Evolutionary conservation across 129 eudicot genomes (phyloP).

Genomic region (Flaveria ramosissima): DNA sequence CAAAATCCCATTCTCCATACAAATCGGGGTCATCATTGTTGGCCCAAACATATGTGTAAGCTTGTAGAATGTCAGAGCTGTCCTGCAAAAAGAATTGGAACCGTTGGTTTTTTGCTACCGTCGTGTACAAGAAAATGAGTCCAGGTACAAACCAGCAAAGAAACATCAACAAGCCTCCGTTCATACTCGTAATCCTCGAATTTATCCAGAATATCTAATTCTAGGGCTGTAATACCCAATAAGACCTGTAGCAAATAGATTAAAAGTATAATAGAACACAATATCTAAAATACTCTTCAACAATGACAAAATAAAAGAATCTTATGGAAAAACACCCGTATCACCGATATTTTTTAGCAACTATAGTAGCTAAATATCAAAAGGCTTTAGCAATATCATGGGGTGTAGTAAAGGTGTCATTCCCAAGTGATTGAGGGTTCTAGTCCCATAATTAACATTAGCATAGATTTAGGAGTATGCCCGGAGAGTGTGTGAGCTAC

Average conservation of each 20-base stretch:
- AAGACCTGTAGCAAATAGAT: constrained; percentile 55
- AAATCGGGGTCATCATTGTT: constrained; percentile 64
- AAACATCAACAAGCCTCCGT: constrained; percentile 61
- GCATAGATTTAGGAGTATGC: no score
- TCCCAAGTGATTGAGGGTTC: no score
- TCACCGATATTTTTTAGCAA: not conserved
- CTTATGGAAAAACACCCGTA: not conserved
- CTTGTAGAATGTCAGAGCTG: constrained; percentile 55
- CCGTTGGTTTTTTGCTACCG: not conserved
- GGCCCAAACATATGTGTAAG: constrained; percentile 75
- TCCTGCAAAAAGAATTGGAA: constrained; percentile 52
- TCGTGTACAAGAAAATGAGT: constrained; percentile 17
- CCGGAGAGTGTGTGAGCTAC: no score
- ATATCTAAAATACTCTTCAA: not conserved
- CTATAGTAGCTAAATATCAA: not conserved
- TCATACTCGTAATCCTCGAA: constrained; percentile 92
- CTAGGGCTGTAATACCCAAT: constrained; percentile 64
- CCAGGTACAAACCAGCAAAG: constrained; percentile 50
- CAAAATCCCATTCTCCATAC: constrained; percentile 91
- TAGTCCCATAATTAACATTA: no score
- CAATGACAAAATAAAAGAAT: not conserved
- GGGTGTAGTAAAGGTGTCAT: no score
- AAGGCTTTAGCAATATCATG: no score
- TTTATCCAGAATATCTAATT: constrained; percentile 65
- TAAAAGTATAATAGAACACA: not conserved